phyloP scores from a whole-genome alignment of 2,329 filamentous ascomycete species.

The Tolypocladium inflatum region DNA sequence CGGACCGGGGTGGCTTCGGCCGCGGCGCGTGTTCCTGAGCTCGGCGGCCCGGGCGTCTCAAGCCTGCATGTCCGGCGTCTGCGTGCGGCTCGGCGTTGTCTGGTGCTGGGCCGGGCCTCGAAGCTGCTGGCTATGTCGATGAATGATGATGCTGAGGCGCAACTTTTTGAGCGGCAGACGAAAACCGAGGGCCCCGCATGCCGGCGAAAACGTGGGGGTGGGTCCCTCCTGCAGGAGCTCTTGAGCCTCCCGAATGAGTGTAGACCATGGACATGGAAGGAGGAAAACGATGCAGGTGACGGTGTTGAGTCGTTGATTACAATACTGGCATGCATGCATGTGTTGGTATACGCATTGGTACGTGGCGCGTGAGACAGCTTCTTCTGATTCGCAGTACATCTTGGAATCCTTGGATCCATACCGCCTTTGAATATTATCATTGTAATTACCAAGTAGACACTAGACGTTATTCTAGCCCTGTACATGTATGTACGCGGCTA shows the following conservation, averaged over 20 bases:
- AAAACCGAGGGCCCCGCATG: not conserved
- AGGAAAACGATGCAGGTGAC: not conserved
- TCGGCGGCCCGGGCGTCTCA: not conserved
- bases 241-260: not conserved
- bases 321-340: not conserved
- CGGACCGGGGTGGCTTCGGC: not conserved
- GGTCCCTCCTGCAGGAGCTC: not conserved
- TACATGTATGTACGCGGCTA: not conserved
- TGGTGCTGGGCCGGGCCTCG: not conserved
- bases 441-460: not conserved
- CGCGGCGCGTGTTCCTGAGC: not conserved
- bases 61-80: not conserved
- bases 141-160: not conserved
- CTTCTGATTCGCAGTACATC: no score
- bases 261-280: not conserved
- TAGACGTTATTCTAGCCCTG: not conserved
- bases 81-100: not conserved
- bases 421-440: not conserved
- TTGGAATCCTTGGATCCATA: no score
- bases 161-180: not conserved
- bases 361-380: not conserved
- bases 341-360: not conserved
- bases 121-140: not conserved
- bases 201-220: not conserved
- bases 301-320: no score